Conservation (phyloP, 148 eudicot species). For the Rheum nobile region DNA sequence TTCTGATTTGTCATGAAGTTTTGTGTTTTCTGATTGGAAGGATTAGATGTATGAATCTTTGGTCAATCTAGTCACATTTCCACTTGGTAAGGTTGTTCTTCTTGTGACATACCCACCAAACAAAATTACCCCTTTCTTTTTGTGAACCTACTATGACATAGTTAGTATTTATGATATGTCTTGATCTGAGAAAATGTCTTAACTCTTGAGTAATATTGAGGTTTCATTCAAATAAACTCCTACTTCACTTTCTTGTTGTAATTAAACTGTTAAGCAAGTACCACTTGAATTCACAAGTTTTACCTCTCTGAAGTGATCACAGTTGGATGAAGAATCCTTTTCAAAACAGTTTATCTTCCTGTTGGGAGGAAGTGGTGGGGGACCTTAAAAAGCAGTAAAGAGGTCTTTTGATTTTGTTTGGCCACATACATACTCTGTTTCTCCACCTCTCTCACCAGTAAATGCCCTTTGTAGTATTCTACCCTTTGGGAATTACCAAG, state of each 20-base stretch:
- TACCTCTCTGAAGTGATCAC: constrained; percentile 2
- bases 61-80: neutral
- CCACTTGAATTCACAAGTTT: neutral
- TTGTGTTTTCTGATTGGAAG: constrained; percentile 2
- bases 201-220: neutral
- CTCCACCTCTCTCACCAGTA: constrained; percentile 1
- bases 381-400: neutral
- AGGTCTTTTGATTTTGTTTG: neutral
- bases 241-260: neutral
- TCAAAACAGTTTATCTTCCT: constrained; percentile 6
- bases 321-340: constrained; percentile 3
- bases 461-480: constrained; percentile 5
- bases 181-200: neutral
- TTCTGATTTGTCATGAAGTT: constrained; percentile 4
- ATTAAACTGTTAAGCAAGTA: neutral
- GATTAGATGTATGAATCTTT: neutral
- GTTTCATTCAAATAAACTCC: neutral
- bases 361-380: neutral
- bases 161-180: neutral
- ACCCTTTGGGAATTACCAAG: constrained; percentile 7
- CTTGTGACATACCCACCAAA: constrained; percentile 1
- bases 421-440: neutral
- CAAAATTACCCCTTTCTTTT: neutral
- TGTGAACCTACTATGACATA: neutral
- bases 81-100: neutral